Evolutionary conservation across 2,329 filamentous ascomycete species (phyloP).

Genomic region (Epichloe festucae): DNA sequence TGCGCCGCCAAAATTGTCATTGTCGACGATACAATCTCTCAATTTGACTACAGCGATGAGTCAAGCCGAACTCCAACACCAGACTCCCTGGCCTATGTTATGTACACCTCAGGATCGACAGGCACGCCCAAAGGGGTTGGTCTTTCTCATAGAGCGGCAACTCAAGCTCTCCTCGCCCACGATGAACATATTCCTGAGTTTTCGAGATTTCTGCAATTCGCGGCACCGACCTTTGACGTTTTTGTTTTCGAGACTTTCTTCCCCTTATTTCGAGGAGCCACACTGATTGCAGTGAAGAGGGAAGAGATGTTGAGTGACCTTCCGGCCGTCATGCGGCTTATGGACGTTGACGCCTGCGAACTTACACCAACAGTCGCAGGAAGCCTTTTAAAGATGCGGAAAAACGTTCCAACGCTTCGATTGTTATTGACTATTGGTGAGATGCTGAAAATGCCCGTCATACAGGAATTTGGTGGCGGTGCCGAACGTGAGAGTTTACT

Average conservation of each 20-base stretch:
- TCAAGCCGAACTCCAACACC: conserved; percentile 12
- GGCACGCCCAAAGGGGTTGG: conserved; percentile 80
- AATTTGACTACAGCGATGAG: neutral
- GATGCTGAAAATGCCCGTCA: conserved; percentile 69
- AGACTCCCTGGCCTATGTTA: conserved; percentile 62
- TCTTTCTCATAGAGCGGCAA: conserved; percentile 66
- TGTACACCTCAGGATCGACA: conserved; percentile 89
- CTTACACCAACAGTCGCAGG: conserved; percentile 79
- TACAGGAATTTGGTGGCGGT: conserved; percentile 64
- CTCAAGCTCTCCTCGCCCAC: conserved; percentile 74
- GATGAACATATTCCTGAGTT: conserved; percentile 65
- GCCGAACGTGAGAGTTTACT: conserved; percentile 46
- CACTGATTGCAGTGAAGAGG: conserved; percentile 59
- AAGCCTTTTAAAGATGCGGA: conserved; percentile 57
- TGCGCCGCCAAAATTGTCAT: conserved; percentile 21
- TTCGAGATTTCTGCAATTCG: conserved; percentile 76
- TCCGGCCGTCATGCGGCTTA: conserved; percentile 46
- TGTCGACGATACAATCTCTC: conserved; percentile 13
- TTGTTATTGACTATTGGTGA: conserved; percentile 80
- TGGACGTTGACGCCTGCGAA: conserved; percentile 73
- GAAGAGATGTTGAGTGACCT: conserved; percentile 63
- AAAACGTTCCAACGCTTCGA: conserved; percentile 52
- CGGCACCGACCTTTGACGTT: conserved; percentile 85
- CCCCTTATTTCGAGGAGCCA: conserved; percentile 59
- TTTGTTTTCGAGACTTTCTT: conserved; percentile 95